Evolutionary conservation across 192 early-diverging fungal species (phyloP), one percentile per base, ranked within the genome.

Genomic region (Funneliformis geosporum): DNA sequence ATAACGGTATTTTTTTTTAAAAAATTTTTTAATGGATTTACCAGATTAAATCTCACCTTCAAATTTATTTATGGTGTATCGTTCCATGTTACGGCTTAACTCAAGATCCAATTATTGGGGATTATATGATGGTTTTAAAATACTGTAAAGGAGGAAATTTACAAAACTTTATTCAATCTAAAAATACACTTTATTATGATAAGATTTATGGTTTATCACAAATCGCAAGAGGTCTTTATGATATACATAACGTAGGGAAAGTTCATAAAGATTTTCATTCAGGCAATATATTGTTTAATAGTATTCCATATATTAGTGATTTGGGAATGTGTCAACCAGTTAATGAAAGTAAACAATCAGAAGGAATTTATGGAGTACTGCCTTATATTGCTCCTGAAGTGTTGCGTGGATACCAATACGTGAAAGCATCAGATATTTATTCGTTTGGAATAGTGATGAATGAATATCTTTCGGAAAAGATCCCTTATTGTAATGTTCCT

Each of bases 371-470:
- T 18, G 84, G 84, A 14, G 82, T 85, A 3, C 79, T 85, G 2
- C 84, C 84, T 33, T 85, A 82, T 55, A 82, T 85, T 60, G 83
- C 84, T 1, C 84, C 84, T 0, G 84, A 85, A 73, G 75, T 82
- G 2, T 77, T 85, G 33, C 71, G 67, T 28, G 81, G 82, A 39
- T 25, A 76, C 2, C 80, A 78, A 8, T 85, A 83, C 65, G 81
- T 81, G 28, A 73, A 74, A n/a, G 83, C 82, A 75, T 81, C 84
- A 8, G 84, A 85, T 38, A 72, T 85, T 5, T 85, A 85, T 80
- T 82, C 80, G 75, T 76, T 85, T 18, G 82, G 79, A 21, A 82
- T 85, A 66, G 80, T 85, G 66, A 85, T 85, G 84, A 83, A 80
- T 80, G 80, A 83, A 23, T 44, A 83, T 18, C 77, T 82, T n/a